Base-by-base conservation (phyloP, 306 rosid species). In the Vachellia collinsii region DNA sequence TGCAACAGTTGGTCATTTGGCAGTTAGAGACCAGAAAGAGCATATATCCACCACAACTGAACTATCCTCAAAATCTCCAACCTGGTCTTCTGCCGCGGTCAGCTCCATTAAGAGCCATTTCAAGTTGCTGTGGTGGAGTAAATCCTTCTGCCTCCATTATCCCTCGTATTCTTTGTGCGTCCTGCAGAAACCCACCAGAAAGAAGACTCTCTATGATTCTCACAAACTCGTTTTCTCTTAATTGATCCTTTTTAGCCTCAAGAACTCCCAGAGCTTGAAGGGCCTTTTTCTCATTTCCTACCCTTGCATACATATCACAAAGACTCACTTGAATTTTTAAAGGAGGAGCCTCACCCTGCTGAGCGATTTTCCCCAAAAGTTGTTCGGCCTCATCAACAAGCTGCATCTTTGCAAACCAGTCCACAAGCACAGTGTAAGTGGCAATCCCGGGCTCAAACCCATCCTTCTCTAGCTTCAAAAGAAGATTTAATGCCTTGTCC, bases 311-410 rank as follows among this genome's bases (percentile, higher is more conserved):
- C 99, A 95, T 91, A 51, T 86, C 93, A 69, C 94, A 90, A 16
- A 95, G 97, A 80, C 91, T 87, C 74, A 91, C 88, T 76, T 93
- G 94, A 82, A 95, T 80, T 82, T 88, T 88, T 0, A 91, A n/a
- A 53, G 99, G 94, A 79, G 91, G 94, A 38, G 87, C 85, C 76
- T 91, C 93, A 11, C 96, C 98, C 78, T 6, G 96, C 84, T 80
- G 75, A 6, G 91, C 83, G 58, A 95, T 88, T 90, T 90, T 93
- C 22, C 80, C 90, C 75, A 93, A 44, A 56, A 95, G 66, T 53
- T 91, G 92, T 83, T 95, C 98, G n/a, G 82, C 97, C 87, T 95
- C 98, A 19, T 88, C 85, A 69, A 95, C 82, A 64, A 95, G 96
- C 80, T 86, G 89, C 92, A 95, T 72, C 86, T 80, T 89, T 36